These are phyloP conservation scores for Xanthoconium stramineum DNA, from an alignment of 768 basidiomycete genomes.

Conservation along the genomic window DNA sequence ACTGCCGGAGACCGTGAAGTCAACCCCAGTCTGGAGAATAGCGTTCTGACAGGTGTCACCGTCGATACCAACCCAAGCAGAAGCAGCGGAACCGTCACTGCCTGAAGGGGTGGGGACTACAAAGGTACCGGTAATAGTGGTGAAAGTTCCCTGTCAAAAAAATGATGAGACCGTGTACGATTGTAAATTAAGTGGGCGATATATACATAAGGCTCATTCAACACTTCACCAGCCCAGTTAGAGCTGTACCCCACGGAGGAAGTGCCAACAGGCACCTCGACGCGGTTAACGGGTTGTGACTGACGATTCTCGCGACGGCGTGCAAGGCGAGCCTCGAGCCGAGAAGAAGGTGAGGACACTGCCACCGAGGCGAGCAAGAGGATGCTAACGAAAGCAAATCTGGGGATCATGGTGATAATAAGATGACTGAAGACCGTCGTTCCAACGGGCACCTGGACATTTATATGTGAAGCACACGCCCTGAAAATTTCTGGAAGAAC, in stretches of 20 bases:
- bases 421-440: neutral
- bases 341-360: constrained; percentile 18
- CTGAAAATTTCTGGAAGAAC: neutral
- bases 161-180: neutral
- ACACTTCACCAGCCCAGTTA: constrained; percentile 21
- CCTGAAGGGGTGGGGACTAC: constrained; percentile 14
- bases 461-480: constrained; percentile 10
- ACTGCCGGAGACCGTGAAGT: constrained; percentile 2
- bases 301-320: constrained; percentile 15
- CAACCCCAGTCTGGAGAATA: constrained; percentile 21
- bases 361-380: constrained; percentile 18
- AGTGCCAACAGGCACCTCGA: neutral
- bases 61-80: constrained; percentile 27
- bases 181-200: neutral
- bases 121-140: constrained; percentile 17
- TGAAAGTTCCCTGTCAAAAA: constrained; percentile 19
- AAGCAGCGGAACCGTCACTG: constrained; percentile 1
- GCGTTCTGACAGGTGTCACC: constrained; percentile 9
- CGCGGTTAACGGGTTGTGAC: constrained; percentile 4
- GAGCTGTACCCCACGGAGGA: constrained; percentile 11
- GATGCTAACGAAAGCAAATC: constrained; percentile 8
- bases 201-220: constrained; percentile 8
- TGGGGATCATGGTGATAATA: constrained; percentile 17
- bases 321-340: constrained; percentile 7
- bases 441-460: neutral